A percentile compares a stretch with the other conserved stretches of the same genome.
Evolutionary conservation across 805 yeast species (phyloP).

Genomic region (Blastobotrys attinorum): DNA sequence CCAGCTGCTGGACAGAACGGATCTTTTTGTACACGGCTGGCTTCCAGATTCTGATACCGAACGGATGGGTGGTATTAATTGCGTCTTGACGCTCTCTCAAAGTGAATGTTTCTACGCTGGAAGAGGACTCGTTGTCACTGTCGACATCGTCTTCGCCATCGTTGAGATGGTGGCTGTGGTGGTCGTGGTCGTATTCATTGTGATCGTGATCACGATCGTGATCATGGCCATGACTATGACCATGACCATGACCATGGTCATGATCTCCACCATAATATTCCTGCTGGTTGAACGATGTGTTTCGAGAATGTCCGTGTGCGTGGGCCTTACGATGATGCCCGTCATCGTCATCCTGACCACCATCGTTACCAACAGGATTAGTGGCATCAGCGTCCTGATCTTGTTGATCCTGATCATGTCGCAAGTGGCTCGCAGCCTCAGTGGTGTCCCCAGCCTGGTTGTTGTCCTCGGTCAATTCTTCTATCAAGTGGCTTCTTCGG

Average conservation of each 20-base stretch:
- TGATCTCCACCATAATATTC: not conserved
- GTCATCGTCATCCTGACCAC: slow-evolving; percentile 6
- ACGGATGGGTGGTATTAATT: slow-evolving; percentile 93
- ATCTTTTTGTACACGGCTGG: slow-evolving; percentile 92
- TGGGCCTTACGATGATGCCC: slow-evolving; percentile 2
- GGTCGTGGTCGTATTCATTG: slow-evolving; percentile 6
- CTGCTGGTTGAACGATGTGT: not conserved
- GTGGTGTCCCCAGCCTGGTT: slow-evolving; percentile 4
- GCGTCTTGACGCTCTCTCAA: slow-evolving; percentile 92
- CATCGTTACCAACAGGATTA: slow-evolving; percentile 3
- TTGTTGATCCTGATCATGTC: not conserved
- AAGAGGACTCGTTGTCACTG: slow-evolving; percentile 23
- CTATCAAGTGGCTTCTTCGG: slow-evolving; percentile 12
- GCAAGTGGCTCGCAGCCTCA: slow-evolving; percentile 3
- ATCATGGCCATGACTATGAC: slow-evolving; percentile 12
- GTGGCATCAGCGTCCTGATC: slow-evolving; percentile 7
- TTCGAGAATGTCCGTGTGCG: not conserved
- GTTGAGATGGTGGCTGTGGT: slow-evolving; percentile 10
- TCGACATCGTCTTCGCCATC: slow-evolving; percentile 18
- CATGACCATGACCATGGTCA: not conserved
- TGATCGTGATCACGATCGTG: slow-evolving; percentile 13
- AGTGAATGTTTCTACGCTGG: slow-evolving; percentile 72
- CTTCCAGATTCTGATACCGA: slow-evolving; percentile 97
- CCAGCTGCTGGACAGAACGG: slow-evolving; percentile 84
- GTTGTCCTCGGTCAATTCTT: slow-evolving; percentile 9